Conservation (phyloP, 1,284 basidiomycete species). For the Trichosporon sp. region DNA sequence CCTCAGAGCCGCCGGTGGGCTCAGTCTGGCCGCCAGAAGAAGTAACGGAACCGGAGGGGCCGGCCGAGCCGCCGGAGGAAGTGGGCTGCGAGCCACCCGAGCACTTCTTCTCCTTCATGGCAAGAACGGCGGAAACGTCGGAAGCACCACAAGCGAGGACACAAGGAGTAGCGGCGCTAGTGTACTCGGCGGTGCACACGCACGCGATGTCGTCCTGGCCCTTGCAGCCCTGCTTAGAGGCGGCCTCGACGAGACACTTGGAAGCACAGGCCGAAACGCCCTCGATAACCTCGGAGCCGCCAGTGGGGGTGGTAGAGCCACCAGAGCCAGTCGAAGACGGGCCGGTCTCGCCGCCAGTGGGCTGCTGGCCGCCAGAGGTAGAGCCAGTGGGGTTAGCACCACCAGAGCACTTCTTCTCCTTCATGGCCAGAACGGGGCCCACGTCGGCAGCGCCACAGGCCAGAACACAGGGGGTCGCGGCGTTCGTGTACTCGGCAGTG, state of each 20-base stretch:
- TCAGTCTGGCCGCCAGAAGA: background rate
- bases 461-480: slow-evolving; percentile 15
- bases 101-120: slow-evolving; percentile 13
- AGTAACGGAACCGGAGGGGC: no score
- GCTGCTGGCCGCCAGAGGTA: background rate
- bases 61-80: no score
- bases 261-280: background rate
- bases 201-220: slow-evolving; percentile 15
- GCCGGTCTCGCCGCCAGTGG: no score
- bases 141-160: background rate
- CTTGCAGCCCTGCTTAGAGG: slow-evolving; percentile 13
- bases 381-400: background rate
- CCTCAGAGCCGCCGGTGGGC: background rate
- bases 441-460: background rate
- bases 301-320: no score
- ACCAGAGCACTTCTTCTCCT: slow-evolving; percentile 8
- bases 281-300: no score
- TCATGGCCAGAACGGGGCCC: slow-evolving; percentile 7
- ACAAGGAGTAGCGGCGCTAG: background rate
- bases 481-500: background rate
- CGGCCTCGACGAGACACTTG: slow-evolving; percentile 10
- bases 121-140: slow-evolving; percentile 13
- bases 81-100: background rate
- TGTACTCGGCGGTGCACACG: slow-evolving; percentile 14
- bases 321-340: no score